Evolutionary conservation across 352 stramenopile genomes (phyloP), one percentile per base, ranked within the genome.

Genomic region (Phytopythium litorale): DNA sequence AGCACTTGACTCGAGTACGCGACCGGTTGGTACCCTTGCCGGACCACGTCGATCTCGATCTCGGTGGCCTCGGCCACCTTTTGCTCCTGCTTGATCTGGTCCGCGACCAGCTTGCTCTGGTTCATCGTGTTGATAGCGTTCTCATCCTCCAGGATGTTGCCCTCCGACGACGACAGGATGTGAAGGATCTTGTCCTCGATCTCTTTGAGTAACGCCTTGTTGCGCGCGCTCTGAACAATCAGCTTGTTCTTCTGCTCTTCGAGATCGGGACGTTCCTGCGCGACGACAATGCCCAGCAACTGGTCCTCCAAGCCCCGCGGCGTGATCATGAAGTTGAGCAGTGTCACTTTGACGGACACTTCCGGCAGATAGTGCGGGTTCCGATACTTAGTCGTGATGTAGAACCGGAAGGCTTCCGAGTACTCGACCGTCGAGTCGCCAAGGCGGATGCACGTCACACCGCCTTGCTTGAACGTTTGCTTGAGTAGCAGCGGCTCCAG

Each of bases 241-340:
- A 98, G 68, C 42, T 94, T 85, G 74, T 97, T 97, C 73, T 97
- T 97, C 60, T 97, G 87, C 60, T 96, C 82, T 65, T 98, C 93
- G 2, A 98, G 70, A 60, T 98, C 92, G 1, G 92, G 89, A n/a
- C 90, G 77, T 54, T 98, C 93, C 55, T 97, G 75, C 0, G 87
- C 84, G 1, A 98, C 91, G n/a, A 97, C 91, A 43, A 97, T 97
- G 3, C 88, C 89, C 1, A 98, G 72, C 23, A 98, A 68, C 58
- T 97, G 91, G 59, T 98, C 92, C 62, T 98, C 83, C 1, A 98
- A 78, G 0, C 94, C 94, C 9, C 92, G 81, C 6, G 91, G 94
- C 18, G 94, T 98, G 75, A 98, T 98, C 89, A 97, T 98, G 66
- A 98, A 98, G 66, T 98, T 98, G 21, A 98, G 74, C 35, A 98